These are phyloP conservation scores for Lathyrus aphaca DNA, from an alignment of 306 rosid genomes.

Conservation along the genomic window DNA sequence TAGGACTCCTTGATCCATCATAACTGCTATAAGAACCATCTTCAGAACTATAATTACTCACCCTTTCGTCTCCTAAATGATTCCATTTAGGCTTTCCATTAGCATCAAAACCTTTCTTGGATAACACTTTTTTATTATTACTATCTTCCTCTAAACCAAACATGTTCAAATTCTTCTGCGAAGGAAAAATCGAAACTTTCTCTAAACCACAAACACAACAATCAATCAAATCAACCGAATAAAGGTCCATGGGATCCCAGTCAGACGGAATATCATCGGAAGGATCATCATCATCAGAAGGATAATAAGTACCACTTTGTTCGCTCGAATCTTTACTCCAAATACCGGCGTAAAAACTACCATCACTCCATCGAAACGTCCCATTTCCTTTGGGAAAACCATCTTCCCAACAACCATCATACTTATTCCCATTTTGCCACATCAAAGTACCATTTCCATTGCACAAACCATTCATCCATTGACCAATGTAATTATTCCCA, in stretches of 20 bases:
- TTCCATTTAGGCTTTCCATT: constrained; percentile 42
- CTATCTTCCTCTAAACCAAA: constrained; percentile 44
- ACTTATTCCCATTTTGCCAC: constrained; percentile 76
- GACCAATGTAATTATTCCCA: constrained; percentile 80
- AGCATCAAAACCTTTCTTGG: constrained; percentile 45
- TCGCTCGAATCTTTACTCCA: constrained; percentile 73
- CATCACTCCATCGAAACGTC: constrained; percentile 76
- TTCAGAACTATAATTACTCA: constrained; percentile 53
- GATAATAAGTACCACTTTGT: constrained; percentile 73
- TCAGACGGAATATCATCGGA: constrained; percentile 29
- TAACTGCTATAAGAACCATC: constrained; percentile 41
- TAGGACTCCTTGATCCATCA: constrained; percentile 48
- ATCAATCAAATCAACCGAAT: constrained; percentile 51
- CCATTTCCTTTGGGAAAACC: constrained; percentile 88
- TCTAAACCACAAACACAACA: constrained; percentile 55
- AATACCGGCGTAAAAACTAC: constrained; percentile 77
- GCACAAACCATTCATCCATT: constrained; percentile 71
- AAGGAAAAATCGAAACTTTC: constrained; percentile 66
- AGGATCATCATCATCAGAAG: constrained; percentile 41
- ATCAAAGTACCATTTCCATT: constrained; percentile 78
- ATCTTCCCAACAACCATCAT: constrained; percentile 89
- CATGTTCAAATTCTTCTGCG: constrained; percentile 64
- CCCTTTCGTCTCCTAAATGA: constrained; percentile 59
- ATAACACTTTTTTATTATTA: background rate
- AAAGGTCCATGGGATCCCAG: constrained; percentile 74